Conservation (phyloP, 2,329 filamentous ascomycete genomes). For the Verruconis gallopava region DNA sequence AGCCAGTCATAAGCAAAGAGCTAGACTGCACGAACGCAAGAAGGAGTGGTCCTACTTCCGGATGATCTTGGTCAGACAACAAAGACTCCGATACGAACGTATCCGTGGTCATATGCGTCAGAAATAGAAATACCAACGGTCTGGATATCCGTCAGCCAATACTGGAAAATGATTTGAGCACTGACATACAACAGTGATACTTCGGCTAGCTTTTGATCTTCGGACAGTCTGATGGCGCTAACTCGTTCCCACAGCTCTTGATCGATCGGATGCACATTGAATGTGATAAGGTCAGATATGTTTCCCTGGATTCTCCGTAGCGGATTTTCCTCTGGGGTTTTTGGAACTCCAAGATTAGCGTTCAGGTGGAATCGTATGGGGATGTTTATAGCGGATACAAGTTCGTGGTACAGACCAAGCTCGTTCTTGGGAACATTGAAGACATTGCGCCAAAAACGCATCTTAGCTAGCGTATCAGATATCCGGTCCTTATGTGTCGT, state of each 20-base stretch:
- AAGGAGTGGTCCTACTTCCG: conserved; percentile 7
- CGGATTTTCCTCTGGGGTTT: not conserved
- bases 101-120: conserved; percentile 7
- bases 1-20: conserved; percentile 3
- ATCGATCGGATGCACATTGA: conserved; percentile 10
- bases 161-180: no score
- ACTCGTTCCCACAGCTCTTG: conserved; percentile 11
- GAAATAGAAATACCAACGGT: conserved; percentile 7
- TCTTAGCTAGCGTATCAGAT: not conserved
- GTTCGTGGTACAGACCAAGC: not conserved
- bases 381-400: not conserved
- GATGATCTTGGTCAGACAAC: conserved; percentile 4
- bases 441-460: not conserved
- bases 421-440: not conserved
- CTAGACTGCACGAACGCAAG: conserved; percentile 5
- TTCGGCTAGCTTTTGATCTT: conserved; percentile 4
- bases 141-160: conserved; percentile 1
- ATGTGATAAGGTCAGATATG: conserved; percentile 10
- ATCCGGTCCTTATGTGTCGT: not conserved
- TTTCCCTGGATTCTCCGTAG: conserved; percentile 3
- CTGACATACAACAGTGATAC: conserved; percentile 8
- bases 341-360: not conserved
- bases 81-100: conserved; percentile 6
- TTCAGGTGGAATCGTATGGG: not conserved
- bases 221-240: not conserved